Evolutionary conservation across 2,329 filamentous ascomycete species (phyloP), one percentile per base, ranked within the genome.

Genomic region (Aspergillus ustus): DNA sequence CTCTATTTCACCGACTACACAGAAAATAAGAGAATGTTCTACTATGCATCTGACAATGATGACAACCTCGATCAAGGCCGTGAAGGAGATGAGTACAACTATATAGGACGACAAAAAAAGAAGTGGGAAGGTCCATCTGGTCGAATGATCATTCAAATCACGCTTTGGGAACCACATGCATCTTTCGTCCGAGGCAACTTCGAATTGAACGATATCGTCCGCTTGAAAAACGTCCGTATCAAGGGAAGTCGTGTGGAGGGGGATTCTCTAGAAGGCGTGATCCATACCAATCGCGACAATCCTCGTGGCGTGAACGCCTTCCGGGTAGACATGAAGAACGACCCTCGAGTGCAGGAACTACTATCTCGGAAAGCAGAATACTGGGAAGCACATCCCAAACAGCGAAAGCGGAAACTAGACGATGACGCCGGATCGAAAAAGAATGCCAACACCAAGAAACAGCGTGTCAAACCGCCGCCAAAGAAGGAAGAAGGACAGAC

Each of bases 1-100:
- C 66, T 97, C 0, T 93, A 93, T 80, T 79, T 96, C 19, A 90
- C 91, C 0, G 93, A 97, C 75, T 97, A 93, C 74, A 96, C 92
- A 0, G 78, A 85, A 54, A 92, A 97, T 69, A 70, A 81, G 0
- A 62, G 70, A 1, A 87, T 97, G 61, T 89, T 83, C 66, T 76
- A 87, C 40, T 87, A 86, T 61, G 69, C 71, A 15, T 71, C 79
- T 37, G 74, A 78, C 9, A 70, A 67, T 17, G 66, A 67, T 17
- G 66, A 73, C 1, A 73, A 49, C 28, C 31, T 17, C 19, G 9
- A 40, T 19, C 28, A 73, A 7, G 73, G 73, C 5, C 77, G 75
- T 45, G 83, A 86, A 51, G 84, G 84, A 4, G 86, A 89, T 66
- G 74, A 79, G 0, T 85, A 79, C 63, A 83, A 82, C n/a, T 90